Percentiles rank a stretch among this genome's conserved stretches.
Evolutionary conservation across 1,284 basidiomycete species (phyloP).

Genomic region (Ceratobasidium sp.): DNA sequence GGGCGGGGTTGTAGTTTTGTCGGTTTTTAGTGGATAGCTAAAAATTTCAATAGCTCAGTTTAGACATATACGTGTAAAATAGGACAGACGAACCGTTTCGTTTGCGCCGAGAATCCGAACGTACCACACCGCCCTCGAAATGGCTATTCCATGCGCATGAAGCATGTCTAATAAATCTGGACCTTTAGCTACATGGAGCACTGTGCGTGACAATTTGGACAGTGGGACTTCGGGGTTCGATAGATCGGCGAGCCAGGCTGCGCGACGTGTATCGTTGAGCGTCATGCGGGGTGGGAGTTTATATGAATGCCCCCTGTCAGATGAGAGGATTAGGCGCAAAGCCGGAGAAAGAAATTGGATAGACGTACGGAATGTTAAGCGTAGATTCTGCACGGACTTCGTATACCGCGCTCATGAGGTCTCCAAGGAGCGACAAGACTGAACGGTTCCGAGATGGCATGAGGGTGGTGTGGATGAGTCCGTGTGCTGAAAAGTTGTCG

Average conservation of each 20-base stretch:
- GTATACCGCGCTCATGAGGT: constrained; percentile 85
- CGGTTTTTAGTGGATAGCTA: constrained; percentile 80
- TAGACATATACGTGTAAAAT: background rate
- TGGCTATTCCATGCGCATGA: constrained; percentile 82
- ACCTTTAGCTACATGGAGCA: constrained; percentile 94
- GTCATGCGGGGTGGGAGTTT: constrained; percentile 90
- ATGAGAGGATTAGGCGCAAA: constrained; percentile 7
- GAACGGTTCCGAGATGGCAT: constrained; percentile 53
- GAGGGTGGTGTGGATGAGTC: constrained; percentile 61
- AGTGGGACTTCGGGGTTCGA: constrained; percentile 91
- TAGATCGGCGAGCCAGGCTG: constrained; percentile 91
- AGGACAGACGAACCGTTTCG: constrained; percentile 74
- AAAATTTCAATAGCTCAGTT: background rate
- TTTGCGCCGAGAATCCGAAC: constrained; percentile 94
- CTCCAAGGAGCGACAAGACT: constrained; percentile 77
- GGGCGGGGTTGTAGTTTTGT: constrained; percentile 78
- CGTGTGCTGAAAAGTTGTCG: constrained; percentile 68
- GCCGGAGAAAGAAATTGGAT: constrained; percentile 3
- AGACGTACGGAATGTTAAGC: constrained; percentile 72
- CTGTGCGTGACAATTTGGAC: constrained; percentile 84
- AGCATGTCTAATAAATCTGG: constrained; percentile 91
- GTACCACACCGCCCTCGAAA: constrained; percentile 94
- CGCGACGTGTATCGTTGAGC: constrained; percentile 88
- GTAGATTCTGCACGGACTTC: constrained; percentile 69
- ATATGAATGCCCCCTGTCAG: constrained; percentile 77